phyloP scores from a whole-genome alignment of 2,329 filamentous ascomycete species.

The Bimuria novae-zelandiae region DNA sequence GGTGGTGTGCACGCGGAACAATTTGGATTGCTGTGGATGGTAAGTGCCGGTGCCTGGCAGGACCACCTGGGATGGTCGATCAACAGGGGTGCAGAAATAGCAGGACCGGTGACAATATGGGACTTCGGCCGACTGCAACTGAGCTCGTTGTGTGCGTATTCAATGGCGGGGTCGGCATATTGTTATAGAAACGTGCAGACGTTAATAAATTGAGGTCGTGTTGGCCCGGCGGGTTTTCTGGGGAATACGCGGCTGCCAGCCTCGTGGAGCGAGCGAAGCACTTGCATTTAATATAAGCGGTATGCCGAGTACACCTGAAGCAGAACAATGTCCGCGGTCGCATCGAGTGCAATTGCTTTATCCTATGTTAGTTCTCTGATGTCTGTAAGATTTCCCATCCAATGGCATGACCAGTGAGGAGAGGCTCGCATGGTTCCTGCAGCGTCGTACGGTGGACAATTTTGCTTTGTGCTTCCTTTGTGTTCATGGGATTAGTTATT shows the following conservation, averaged over 20 bases:
- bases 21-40: neutral
- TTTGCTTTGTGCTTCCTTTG: neutral
- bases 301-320: constrained; percentile 19
- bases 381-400: neutral
- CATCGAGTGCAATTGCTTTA: neutral
- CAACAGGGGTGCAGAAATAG: constrained; percentile 1
- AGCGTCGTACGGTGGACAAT: constrained; percentile 7
- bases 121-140: neutral
- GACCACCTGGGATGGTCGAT: neutral
- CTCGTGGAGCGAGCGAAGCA: constrained; percentile 21
- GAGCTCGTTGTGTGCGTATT: neutral
- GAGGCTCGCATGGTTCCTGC: constrained; percentile 11
- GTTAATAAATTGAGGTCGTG: constrained; percentile 1
- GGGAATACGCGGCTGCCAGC: constrained; percentile 13
- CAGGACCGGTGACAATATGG: neutral
- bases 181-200: neutral
- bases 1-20: neutral
- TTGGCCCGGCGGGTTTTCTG: neutral
- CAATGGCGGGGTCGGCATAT: neutral
- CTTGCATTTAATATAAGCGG: constrained; percentile 9
- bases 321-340: constrained; percentile 12
- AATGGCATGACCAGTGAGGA: neutral
- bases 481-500: neutral
- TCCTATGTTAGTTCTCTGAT: neutral
- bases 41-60: neutral